Base-by-base conservation (phyloP, 2,329 filamentous ascomycete species). In the Boeremia lycopersici region DNA sequence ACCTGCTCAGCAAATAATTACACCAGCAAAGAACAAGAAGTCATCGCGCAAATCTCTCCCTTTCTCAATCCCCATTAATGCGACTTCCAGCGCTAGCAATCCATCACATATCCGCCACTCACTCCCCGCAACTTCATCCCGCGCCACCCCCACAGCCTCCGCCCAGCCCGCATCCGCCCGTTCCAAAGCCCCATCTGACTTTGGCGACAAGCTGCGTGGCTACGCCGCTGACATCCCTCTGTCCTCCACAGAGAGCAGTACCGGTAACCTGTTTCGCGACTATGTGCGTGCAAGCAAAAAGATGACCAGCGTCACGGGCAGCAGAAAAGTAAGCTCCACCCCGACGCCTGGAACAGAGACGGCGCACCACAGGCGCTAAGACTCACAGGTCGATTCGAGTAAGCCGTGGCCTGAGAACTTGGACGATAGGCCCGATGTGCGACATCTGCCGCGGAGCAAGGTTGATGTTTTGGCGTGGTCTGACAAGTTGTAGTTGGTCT, bases 401-500 rank as follows among this genome's bases (percentile, higher is more conserved):
- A 47, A 56, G 23, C 41, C 45, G 2, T 66, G 64, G 65, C 65
- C 63, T 1, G 41, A 41, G 30, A 67, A 47, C 40, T 23, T 67
- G 11, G 60, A 53, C 9, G 51, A 23, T 4, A 56, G 65, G 25
- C 57, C 48, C 10, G 62, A 57, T 26, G 40, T 65, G 9, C 43
- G 13, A 1, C 61, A 63, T 34, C 19, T 41, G 12, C 56, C 57
- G n/a, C 60, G 47, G 40, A 46, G 4, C 6, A 59, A 60, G 33
- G 48, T 64, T 1, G 61, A 68, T 52, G 61, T 63, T 10, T 12
- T 68, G 55, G 9, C n/a, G 4, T 67, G 62, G 65, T 41, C 15
- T 0, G 64, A 67, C 45, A 48, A 57, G 11, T 12, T 67, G 25
- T 62, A 36, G 44, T 31, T 11, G 12, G 10, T 25, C 19, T 23